Percentiles rank a stretch among this genome's conserved stretches.
Conservation (phyloP, 2,329 filamentous ascomycete species). For the Penicillium sp. region DNA sequence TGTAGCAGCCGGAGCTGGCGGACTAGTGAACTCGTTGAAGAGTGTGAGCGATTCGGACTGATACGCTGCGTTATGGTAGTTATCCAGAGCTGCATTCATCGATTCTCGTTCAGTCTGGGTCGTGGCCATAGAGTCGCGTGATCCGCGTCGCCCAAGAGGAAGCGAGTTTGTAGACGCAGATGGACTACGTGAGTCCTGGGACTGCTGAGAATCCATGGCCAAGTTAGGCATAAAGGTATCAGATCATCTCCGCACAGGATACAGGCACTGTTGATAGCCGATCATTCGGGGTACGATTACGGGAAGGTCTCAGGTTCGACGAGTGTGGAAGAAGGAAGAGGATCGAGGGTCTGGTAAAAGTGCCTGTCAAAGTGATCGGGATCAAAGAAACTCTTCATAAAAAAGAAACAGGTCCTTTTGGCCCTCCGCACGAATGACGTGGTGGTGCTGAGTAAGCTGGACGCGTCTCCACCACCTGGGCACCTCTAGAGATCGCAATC, state of each 20-base stretch:
- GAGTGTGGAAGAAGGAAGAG: background rate
- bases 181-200: constrained; percentile 42
- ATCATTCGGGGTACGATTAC: constrained; percentile 7
- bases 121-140: constrained; percentile 48
- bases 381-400: background rate
- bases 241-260: constrained; percentile 12
- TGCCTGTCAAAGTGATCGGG: background rate
- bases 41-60: constrained; percentile 81
- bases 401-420: constrained; percentile 4
- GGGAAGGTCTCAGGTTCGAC: background rate
- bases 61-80: constrained; percentile 86
- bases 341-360: background rate
- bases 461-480: constrained; percentile 6
- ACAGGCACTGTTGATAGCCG: background rate
- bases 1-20: constrained; percentile 60
- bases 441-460: constrained; percentile 24
- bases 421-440: constrained; percentile 31
- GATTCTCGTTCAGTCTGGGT: constrained; percentile 67
- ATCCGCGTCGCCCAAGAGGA: constrained; percentile 47
- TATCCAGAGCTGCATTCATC: constrained; percentile 73
- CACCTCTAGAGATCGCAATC: background rate
- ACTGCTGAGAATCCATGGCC: constrained; percentile 38
- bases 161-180: constrained; percentile 46
- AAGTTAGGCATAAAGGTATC: constrained; percentile 14
- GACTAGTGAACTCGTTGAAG: constrained; percentile 80